Base-by-base conservation (phyloP, 2,329 filamentous ascomycete species). In the Hypomyces perniciosus region DNA sequence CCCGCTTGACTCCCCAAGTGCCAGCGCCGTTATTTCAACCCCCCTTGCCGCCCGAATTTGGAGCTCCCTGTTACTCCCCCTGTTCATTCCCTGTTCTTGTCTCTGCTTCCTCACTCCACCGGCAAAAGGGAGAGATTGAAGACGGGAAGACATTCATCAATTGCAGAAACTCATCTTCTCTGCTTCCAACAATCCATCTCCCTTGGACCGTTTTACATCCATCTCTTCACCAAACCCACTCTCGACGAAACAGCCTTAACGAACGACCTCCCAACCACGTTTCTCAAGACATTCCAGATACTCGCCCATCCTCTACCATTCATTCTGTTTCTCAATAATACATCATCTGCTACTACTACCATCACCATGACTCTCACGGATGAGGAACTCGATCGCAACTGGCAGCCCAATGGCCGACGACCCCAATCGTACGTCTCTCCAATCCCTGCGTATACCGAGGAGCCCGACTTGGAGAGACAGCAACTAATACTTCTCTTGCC, bases 391-490 rank as follows among this genome's bases (percentile, higher is more conserved):
- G 83, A 89, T 65, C 80, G 80, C 64, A 84, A 88, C 72, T 92
- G 86, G 87, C 83, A 90, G 79, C 86, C 88, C 60, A 91, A 75
- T 65, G 81, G 79, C 65, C 79, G 79, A 63, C 86, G 89, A 58
- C 89, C 89, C 58, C 86, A 92, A 74, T 93, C 89, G 88, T 93
- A 77, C 69, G 88, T 82, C 51, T 56, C 57, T 52, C 57, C 40
- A 28, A 28, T 39, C n/a, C 26, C 40, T n/a, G 20, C 29, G 20
- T 20, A 20, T 20, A 20, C 20, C 20, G 8, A 30, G 26, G 50
- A 39, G 38, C 50, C 40, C 59, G 61, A 10, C 8, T 8, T 26
- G 3, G 8, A 39, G 26, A 8, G 27, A 12, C 27, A 44, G 31
- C 33, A 46, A 28, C 48, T 46, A 28, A 43, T 30, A 20, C 20